phyloP scores from a whole-genome alignment of 345 rosid genomes.

The Acer campestre region DNA sequence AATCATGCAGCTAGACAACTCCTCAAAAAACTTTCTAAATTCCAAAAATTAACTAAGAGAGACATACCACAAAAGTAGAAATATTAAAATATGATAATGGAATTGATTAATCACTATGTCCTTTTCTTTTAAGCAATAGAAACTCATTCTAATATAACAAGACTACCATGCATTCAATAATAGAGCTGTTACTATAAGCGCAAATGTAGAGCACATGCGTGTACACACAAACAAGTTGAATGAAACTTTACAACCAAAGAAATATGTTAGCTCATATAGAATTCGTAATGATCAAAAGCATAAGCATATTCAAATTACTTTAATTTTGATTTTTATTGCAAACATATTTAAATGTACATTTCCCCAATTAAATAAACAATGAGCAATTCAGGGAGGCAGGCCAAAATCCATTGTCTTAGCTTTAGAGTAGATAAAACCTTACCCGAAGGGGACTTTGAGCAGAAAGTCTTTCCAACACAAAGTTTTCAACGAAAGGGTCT shows the following conservation, averaged over 20 bases:
- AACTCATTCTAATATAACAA: neutral
- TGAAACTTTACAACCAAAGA: conserved; percentile 5
- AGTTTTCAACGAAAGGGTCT: conserved; percentile 91
- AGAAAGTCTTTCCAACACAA: conserved; percentile 93
- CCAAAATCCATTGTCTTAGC: neutral
- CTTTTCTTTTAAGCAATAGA: neutral
- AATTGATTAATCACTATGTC: neutral
- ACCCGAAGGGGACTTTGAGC: conserved; percentile 94
- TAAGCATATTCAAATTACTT: neutral
- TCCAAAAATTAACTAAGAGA: neutral
- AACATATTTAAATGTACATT: neutral
- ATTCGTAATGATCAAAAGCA: neutral
- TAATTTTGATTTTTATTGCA: neutral
- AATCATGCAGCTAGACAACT: neutral
- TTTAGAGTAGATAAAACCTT: conserved; percentile 26
- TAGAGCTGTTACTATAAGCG: conserved; percentile 3
- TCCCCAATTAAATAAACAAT: conserved; percentile 7
- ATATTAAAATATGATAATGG: neutral
- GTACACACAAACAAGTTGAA: neutral
- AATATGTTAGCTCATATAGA: neutral
- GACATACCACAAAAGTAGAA: neutral
- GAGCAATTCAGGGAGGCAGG: neutral
- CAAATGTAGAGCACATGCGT: neutral
- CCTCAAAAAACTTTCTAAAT: neutral
- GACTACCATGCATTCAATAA: neutral